Percentiles rank a stretch among this genome's conserved stretches.
phyloP scores from a whole-genome alignment of 2,329 filamentous ascomycete species.

The Bertia moriformis region DNA sequence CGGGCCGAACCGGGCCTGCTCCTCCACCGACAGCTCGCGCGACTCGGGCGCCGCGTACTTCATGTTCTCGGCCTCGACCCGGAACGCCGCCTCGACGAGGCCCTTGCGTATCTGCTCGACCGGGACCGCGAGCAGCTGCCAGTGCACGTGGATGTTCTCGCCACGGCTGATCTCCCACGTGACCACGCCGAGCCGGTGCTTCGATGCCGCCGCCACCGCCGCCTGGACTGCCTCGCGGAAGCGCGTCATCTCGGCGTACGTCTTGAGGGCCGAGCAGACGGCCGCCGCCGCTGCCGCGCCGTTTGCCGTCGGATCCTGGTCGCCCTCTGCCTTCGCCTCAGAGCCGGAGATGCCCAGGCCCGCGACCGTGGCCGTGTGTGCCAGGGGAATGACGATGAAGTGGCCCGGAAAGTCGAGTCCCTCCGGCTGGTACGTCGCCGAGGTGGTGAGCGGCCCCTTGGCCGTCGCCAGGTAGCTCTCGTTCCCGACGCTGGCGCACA shows the following conservation, averaged over 20 bases:
- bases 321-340: conserved; percentile 21
- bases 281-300: conserved; percentile 29
- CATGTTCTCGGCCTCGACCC: conserved; percentile 69
- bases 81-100: conserved; percentile 76
- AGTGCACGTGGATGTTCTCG: conserved; percentile 75
- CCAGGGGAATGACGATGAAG: conserved; percentile 77
- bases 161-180: conserved; percentile 84
- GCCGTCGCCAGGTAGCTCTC: conserved; percentile 81
- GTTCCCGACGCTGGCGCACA: conserved; percentile 78
- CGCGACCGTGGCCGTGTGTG: conserved; percentile 63
- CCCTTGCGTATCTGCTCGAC: conserved; percentile 53
- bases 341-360: too few species aligned
- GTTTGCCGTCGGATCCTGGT: neutral
- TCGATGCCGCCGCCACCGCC: conserved; percentile 50
- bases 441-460: conserved; percentile 71
- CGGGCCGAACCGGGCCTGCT: conserved; percentile 35
- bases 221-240: conserved; percentile 65
- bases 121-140: conserved; percentile 77
- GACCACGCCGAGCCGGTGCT: conserved; percentile 59
- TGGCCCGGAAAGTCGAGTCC: conserved; percentile 68
- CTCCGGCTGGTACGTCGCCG: conserved; percentile 43
- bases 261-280: too few species aligned
- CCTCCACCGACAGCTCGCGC: conserved; percentile 31
- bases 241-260: conserved; percentile 66
- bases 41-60: conserved; percentile 34